Percentiles rank a stretch among this genome's conserved stretches.
Conservation (phyloP, 2,329 filamentous ascomycete genomes). For the Pseudogymnoascus sp. region DNA sequence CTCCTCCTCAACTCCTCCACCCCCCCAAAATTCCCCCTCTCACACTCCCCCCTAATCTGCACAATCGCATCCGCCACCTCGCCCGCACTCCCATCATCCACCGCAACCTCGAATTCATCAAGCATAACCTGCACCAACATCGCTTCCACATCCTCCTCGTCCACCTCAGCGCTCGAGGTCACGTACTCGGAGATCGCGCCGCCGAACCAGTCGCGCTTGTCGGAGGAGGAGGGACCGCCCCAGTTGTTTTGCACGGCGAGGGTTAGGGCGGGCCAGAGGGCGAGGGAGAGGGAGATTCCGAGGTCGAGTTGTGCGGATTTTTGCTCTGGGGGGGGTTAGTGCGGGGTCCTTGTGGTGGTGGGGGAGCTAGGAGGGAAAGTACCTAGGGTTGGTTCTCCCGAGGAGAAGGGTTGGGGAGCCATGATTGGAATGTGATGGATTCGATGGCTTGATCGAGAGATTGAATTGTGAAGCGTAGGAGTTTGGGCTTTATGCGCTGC, state of each 20-base stretch:
- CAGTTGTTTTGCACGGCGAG: constrained; percentile 82
- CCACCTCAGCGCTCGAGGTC: constrained; percentile 49
- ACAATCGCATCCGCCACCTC: constrained; percentile 69
- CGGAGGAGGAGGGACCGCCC: constrained; percentile 73
- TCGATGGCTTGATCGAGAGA: background rate
- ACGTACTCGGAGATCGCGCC: constrained; percentile 81
- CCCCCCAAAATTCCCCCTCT: constrained; percentile 57
- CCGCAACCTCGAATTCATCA: constrained; percentile 89
- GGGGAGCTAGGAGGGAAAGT: background rate
- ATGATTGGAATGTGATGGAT: background rate
- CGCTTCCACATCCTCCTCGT: constrained; percentile 73
- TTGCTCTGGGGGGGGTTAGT: constrained; percentile 35
- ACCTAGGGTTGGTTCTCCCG: constrained; percentile 15
- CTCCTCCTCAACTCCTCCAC: constrained; percentile 56
- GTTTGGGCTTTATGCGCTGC: background rate
- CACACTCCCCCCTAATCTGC: constrained; percentile 56
- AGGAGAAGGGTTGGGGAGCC: background rate
- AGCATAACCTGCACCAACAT: constrained; percentile 84
- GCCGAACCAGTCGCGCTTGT: constrained; percentile 96
- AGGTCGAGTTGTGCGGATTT: constrained; percentile 71
- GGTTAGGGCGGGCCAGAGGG: constrained; percentile 81
- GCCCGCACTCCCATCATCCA: constrained; percentile 81
- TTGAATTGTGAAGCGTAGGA: background rate
- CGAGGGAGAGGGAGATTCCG: constrained; percentile 74
- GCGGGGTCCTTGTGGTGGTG: background rate